phyloP scores from a whole-genome alignment of 495 filamentous ascomycete genomes.

The Hypoxylon fuscum region DNA sequence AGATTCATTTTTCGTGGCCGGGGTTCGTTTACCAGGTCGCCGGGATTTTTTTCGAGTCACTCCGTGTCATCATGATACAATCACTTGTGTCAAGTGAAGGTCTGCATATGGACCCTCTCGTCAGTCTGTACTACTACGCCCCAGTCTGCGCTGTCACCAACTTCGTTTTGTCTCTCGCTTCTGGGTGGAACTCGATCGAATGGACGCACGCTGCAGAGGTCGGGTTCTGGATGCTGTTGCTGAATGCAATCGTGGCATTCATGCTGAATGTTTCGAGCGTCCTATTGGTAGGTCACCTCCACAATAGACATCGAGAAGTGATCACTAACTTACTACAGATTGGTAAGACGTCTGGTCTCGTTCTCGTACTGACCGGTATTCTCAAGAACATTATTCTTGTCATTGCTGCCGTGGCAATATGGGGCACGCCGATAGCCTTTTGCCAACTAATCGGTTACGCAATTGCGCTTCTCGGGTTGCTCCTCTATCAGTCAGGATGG shows the following conservation, averaged over 20 bases:
- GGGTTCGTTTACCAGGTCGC: slow-evolving; percentile 77
- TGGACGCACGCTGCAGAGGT: slow-evolving; percentile 63
- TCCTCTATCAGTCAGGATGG: slow-evolving; percentile 74
- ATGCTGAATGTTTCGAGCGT: slow-evolving; percentile 80
- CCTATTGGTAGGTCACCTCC: slow-evolving; percentile 66
- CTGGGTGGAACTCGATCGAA: slow-evolving; percentile 65
- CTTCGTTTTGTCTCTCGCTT: slow-evolving; percentile 66
- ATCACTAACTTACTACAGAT: slow-evolving; percentile 60
- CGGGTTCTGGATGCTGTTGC: slow-evolving; percentile 65
- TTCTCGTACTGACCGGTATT: slow-evolving; percentile 78
- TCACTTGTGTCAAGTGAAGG: slow-evolving; percentile 71
- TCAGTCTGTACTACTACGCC: slow-evolving; percentile 86
- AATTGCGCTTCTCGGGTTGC: slow-evolving; percentile 68
- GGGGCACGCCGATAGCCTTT: slow-evolving; percentile 65
- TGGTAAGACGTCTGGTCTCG: slow-evolving; percentile 78
- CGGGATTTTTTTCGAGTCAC: slow-evolving; percentile 77
- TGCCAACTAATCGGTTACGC: slow-evolving; percentile 73
- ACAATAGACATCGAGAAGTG: background rate
- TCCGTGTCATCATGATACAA: slow-evolving; percentile 82
- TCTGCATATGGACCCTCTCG: slow-evolving; percentile 82
- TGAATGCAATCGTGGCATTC: slow-evolving; percentile 79
- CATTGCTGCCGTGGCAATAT: slow-evolving; percentile 69
- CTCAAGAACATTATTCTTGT: slow-evolving; percentile 82
- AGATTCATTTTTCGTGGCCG: slow-evolving; percentile 74
- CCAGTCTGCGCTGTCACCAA: slow-evolving; percentile 83